These are phyloP conservation scores for Chytridium lagenaria DNA, from an alignment of 371 early-diverging fungal genomes.

Conservation along the genomic window DNA sequence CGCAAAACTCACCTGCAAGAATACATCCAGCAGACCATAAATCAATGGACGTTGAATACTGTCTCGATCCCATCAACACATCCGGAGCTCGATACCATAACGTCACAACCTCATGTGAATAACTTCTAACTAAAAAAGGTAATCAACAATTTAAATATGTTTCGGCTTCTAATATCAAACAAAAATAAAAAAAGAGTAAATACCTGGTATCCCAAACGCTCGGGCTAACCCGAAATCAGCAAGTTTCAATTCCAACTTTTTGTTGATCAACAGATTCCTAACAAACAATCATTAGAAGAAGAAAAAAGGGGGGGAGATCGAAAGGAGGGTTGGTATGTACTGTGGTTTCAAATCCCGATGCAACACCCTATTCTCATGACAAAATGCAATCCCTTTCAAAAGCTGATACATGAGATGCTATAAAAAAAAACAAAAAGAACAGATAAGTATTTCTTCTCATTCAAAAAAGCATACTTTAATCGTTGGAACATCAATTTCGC, in stretches of 20 bases:
- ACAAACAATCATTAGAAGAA: conserved; percentile 32
- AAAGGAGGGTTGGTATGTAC: too few relatives aligned
- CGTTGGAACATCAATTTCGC: conserved; percentile 46
- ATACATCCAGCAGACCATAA: conserved; percentile 99
- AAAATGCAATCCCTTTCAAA: conserved; percentile 88
- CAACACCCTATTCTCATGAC: conserved; percentile 93
- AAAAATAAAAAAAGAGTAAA: too few relatives aligned
- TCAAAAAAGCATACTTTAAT: conserved; percentile 43
- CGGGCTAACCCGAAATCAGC: conserved; percentile 97
- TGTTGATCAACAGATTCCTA: conserved; percentile 92
- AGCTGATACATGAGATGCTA: conserved; percentile 85
- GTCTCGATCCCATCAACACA: conserved; percentile 93
- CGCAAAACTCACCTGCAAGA: conserved; percentile 57
- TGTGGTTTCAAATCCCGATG: conserved; percentile 98
- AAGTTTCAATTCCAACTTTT: conserved; percentile 84
- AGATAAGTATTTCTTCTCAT: neutral
- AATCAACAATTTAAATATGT: conserved; percentile 1
- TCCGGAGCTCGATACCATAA: conserved; percentile 98
- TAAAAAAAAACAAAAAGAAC: neutral
- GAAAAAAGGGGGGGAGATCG: too few relatives aligned
- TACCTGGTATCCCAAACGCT: conserved; percentile 91
- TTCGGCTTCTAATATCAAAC: neutral
- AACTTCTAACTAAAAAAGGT: conserved; percentile 75
- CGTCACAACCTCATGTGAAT: conserved; percentile 98
- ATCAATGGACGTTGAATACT: conserved; percentile 97